Percentiles rank a stretch among this genome's conserved stretches.
phyloP scores from a whole-genome alignment of 2,329 filamentous ascomycete genomes.

The Colletotrichum acutatum region DNA sequence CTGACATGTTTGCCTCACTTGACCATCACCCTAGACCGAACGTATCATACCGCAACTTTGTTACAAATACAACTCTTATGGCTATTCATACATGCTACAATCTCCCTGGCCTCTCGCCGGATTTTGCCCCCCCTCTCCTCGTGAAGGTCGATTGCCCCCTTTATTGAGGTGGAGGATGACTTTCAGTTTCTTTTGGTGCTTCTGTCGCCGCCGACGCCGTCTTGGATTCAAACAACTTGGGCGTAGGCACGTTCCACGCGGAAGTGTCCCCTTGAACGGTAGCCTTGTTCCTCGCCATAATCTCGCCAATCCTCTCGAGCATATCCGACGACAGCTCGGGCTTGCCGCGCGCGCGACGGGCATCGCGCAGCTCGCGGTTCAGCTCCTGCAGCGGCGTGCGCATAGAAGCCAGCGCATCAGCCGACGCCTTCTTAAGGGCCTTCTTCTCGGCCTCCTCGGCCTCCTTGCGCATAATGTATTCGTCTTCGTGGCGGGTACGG shows the following conservation, averaged over 20 bases:
- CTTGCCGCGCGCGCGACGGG: slow-evolving; percentile 63
- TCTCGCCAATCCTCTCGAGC: slow-evolving; percentile 70
- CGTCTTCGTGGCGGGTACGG: slow-evolving; percentile 81
- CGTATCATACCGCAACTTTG: too few relatives aligned
- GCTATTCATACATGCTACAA: slow-evolving; percentile 28
- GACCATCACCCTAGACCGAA: too few relatives aligned
- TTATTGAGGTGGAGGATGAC: slow-evolving; percentile 25
- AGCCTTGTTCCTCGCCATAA: slow-evolving; percentile 67
- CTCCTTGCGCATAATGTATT: slow-evolving; percentile 75
- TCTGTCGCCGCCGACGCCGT: not conserved
- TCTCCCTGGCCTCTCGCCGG: not conserved
- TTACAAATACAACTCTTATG: not conserved
- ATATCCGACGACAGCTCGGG: slow-evolving; percentile 67
- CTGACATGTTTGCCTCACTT: too few relatives aligned
- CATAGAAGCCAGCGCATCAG: slow-evolving; percentile 53
- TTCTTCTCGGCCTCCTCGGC: slow-evolving; percentile 63
- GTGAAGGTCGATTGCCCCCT: not conserved
- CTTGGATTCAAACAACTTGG: not conserved
- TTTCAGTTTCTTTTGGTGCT: not conserved
- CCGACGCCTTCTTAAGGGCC: slow-evolving; percentile 66
- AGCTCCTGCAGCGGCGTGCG: slow-evolving; percentile 69
- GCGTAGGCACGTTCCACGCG: slow-evolving; percentile 20
- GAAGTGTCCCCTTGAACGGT: slow-evolving; percentile 43
- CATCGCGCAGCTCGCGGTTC: slow-evolving; percentile 63
- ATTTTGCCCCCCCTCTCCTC: not conserved